These are phyloP conservation scores for Balamuthia mandrillaris DNA, from an alignment of 208 protist genomes.

Conservation along the genomic window DNA sequence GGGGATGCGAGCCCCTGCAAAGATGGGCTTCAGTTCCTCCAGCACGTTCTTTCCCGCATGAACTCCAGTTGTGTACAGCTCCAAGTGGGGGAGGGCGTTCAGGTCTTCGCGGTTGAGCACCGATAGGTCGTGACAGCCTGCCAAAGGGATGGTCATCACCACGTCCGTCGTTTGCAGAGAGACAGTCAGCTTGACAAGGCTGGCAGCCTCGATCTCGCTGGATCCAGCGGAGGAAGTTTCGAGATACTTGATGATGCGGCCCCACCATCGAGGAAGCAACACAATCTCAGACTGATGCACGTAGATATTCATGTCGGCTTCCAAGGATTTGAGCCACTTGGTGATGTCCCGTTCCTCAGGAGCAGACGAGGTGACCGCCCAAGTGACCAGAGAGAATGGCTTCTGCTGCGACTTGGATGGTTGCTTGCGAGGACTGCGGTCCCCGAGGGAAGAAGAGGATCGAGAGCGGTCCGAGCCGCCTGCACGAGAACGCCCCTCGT, in stretches of 20 bases:
- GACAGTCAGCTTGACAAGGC: slow-evolving; percentile 13
- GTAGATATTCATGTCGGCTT: background rate
- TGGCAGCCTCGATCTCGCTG: slow-evolving; percentile 10
- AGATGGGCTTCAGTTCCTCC: no score
- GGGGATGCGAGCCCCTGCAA: no score
- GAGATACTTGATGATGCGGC: slow-evolving; percentile 14
- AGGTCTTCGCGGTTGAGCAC: background rate
- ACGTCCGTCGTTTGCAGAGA: background rate
- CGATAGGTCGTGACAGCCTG: background rate
- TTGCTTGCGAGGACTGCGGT: background rate
- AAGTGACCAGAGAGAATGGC: background rate
- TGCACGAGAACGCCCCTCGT: no score
- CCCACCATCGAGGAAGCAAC: slow-evolving; percentile 9
- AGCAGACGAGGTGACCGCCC: background rate
- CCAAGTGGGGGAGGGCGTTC: background rate
- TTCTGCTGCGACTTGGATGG: background rate
- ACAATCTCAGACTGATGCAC: background rate
- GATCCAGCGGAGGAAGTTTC: slow-evolving; percentile 2
- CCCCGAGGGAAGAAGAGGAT: no score
- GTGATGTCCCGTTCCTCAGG: slow-evolving; percentile 18
- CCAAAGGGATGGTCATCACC: slow-evolving; percentile 4
- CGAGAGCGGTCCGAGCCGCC: no score
- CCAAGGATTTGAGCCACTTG: background rate
- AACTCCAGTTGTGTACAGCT: background rate
- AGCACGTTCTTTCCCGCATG: no score